Evolutionary conservation across 2,329 filamentous ascomycete species (phyloP), one percentile per base, ranked within the genome.

Genomic region (Bipolaris gigantea): DNA sequence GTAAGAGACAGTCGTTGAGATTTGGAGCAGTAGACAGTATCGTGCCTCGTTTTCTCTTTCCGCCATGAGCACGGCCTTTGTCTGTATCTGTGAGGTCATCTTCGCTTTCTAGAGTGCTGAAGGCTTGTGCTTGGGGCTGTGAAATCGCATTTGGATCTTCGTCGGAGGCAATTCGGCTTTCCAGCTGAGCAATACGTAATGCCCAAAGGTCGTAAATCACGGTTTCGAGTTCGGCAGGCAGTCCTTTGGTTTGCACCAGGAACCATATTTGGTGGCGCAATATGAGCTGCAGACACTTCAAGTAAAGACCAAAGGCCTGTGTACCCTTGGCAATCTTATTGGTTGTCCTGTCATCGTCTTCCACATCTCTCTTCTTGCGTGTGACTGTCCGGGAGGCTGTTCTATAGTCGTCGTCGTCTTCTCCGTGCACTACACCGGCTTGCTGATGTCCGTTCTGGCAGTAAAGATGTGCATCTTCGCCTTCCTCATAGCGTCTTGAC

Each of bases 171-270:
- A 77, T 75, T 53, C 71, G 79, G 56, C 73, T 72, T 43, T 77
- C 77, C 32, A 90, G 76, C 42, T 79, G 81, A 44, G 83, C 80
- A 34, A 92, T 78, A 47, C 90, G 84, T 46, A 97, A 76, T 48
- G 87, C 81, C 93, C 94, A 99, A 13, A 99, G 81, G 70, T 96
- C 92, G 54, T 86, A 85, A 5, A 95, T 85, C 9, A 96, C 80
- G 7, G 79, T 86, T 79, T 96, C 91, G 11, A 97, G 80, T 64
- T 96, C 88, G 4, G 79, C 73, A 1, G 88, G 86, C 43, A 94
- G 81, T 0, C 83, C 82, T 69, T 86, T 86, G 5, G 81, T 77
- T 19, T 83, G 77, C 13, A 96, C 78, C 27, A 97, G 79, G 80
- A 88, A 92, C 67, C 84, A 76, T 15, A 90, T 77, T 77, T 97